Base-by-base conservation (phyloP, 2,329 filamentous ascomycete genomes). In the Pestalotiopsis sp. region DNA sequence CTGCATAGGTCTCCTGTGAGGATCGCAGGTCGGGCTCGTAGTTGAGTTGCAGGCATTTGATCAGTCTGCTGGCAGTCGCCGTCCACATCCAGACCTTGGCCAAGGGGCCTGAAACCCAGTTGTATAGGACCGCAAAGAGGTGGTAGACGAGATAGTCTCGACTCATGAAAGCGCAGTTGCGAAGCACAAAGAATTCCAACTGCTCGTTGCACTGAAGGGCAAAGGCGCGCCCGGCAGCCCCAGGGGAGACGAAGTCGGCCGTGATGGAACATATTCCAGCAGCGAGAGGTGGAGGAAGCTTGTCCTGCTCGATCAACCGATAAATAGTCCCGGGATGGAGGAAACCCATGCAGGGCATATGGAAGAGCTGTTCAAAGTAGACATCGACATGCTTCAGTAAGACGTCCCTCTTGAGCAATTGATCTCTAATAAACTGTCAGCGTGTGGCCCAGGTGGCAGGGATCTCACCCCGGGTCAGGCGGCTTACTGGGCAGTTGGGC, bases 161-260 rank as follows among this genome's bases (percentile, higher is more conserved):
- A 11, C 52, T 41, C 68, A 69, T 67, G 41, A 61, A 63, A 71
- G 80, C 78, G 65, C 85, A 76, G 71, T 81, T 78, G 58, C 80
- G 77, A 74, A 82, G 77, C 45, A 84, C 70, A 72, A 80, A 78
- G 65, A 78, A 75, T 67, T 83, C 81, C 45, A 83, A 78, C 64
- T 79, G 74, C 17, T 79, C 77, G 67, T 76, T 79, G 70, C 81
- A 83, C 63, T 75, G 79, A 63, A 76, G 74, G 4, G 79, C 78
- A 67, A 83, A 81, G 7, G 79, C 79, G 9, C 76, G 75, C 3
- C 77, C 77, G 2, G 74, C 74, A 9, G 76, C 72, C 17, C 76
- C 73, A 0, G 80, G 76, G 45, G 78, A 77, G 39, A 82, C 74
- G 57, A 82, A 79, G 38, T 80, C 75, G 39, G 77, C 77, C 0